Conservation (phyloP, 1,284 basidiomycete genomes). For the Ganoderma boninense region DNA sequence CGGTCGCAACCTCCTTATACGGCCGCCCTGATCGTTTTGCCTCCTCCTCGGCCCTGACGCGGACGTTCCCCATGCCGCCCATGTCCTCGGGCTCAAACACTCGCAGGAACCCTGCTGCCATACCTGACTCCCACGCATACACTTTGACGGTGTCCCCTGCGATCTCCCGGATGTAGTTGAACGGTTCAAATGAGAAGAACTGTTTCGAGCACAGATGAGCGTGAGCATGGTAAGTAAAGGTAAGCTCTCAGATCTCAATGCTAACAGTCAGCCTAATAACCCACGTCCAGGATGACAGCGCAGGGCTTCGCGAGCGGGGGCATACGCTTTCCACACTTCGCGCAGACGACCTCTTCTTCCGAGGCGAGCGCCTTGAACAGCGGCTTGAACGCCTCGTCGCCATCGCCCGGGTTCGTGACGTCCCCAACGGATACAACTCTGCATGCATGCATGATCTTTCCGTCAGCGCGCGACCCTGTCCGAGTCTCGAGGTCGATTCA, state of each 20-base stretch:
- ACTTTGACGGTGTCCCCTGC: constrained; percentile 25
- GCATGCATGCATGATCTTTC: neutral
- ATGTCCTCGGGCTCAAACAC: constrained; percentile 26
- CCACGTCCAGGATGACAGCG: neutral
- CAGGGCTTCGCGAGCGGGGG: constrained; percentile 5
- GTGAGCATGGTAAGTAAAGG: neutral
- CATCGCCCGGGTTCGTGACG: neutral
- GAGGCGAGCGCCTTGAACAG: constrained; percentile 5
- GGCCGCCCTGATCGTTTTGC: constrained; percentile 18
- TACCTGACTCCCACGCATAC: constrained; percentile 26
- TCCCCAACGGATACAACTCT: constrained; percentile 22
- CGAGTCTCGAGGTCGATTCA: no score
- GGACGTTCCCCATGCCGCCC: constrained; percentile 31
- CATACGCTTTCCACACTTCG: neutral
- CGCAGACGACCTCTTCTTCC: neutral
- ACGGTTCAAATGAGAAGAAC: constrained; percentile 27
- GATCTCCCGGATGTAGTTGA: constrained; percentile 10
- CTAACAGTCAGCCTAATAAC: neutral
- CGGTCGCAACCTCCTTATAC: constrained; percentile 23
- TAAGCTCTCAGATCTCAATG: neutral
- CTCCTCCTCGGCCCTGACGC: constrained; percentile 24
- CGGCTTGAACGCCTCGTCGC: neutral
- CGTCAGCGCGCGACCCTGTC: neutral
- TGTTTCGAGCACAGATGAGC: neutral
- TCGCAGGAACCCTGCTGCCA: constrained; percentile 20